Percentiles rank a stretch among this genome's conserved stretches.
phyloP scores from a whole-genome alignment of 768 basidiomycete genomes.

The Crassisporium funariophilum region DNA sequence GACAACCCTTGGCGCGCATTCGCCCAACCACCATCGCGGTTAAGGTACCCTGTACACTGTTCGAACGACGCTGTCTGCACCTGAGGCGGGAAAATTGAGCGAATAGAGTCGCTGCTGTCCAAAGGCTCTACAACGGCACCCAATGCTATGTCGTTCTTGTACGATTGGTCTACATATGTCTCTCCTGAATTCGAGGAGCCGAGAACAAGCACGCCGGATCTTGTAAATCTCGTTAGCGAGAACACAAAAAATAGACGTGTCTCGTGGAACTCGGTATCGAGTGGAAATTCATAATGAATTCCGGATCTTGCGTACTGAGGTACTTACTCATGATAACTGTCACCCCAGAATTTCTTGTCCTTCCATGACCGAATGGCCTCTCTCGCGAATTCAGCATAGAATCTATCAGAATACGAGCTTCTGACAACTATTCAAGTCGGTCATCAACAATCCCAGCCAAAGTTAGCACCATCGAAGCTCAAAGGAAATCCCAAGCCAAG shows the following conservation, averaged over 20 bases:
- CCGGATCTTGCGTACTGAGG: conserved; percentile 23
- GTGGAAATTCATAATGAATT: neutral
- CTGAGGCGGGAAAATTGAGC: conserved; percentile 47
- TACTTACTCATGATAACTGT: conserved; percentile 81
- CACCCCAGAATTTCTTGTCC: conserved; percentile 61
- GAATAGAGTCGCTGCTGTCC: conserved; percentile 40
- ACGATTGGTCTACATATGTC: conserved; percentile 55
- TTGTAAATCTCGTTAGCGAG: conserved; percentile 26
- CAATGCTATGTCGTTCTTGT: conserved; percentile 60
- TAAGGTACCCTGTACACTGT: conserved; percentile 60
- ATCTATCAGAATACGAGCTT: conserved; percentile 68
- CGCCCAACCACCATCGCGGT: conserved; percentile 84
- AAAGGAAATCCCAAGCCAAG: neutral
- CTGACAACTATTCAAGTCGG: conserved; percentile 72
- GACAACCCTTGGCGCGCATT: conserved; percentile 69
- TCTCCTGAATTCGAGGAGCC: conserved; percentile 33
- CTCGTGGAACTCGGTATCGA: neutral
- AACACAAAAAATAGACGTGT: neutral
- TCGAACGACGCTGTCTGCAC: conserved; percentile 40
- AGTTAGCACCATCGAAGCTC: neutral
- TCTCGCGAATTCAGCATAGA: conserved; percentile 70
- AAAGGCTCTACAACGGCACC: conserved; percentile 54
- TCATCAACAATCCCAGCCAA: neutral
- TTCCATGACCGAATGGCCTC: conserved; percentile 83
- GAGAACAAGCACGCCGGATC: conserved; percentile 72